Percentiles rank a stretch among this genome's conserved stretches.
Conservation (phyloP, 2,329 filamentous ascomycete species). For the Tolypocladium capitatum region DNA sequence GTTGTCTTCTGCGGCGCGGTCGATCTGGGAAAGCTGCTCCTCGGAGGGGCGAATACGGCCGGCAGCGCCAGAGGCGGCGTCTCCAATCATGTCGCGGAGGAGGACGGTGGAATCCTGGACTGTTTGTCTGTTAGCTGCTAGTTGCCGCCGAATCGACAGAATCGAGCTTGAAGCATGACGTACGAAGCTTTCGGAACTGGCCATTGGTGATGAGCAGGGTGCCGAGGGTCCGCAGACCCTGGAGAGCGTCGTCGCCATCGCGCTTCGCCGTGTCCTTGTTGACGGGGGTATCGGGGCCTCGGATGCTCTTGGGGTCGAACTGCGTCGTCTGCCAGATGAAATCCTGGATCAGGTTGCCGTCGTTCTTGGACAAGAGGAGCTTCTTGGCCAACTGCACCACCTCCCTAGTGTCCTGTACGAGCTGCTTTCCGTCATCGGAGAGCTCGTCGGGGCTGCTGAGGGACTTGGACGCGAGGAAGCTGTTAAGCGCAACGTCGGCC, state of each 20-base stretch:
- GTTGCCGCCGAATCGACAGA: no score
- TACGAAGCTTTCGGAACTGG: conserved; percentile 82
- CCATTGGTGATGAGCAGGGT: conserved; percentile 89
- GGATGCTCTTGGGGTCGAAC: conserved; percentile 50
- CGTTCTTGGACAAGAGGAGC: conserved; percentile 82
- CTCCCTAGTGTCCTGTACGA: conserved; percentile 64
- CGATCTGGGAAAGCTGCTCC: conserved; percentile 63
- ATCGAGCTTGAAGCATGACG: conserved; percentile 22
- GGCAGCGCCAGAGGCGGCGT: conserved; percentile 72
- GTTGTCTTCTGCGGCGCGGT: conserved; percentile 77
- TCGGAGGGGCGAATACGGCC: conserved; percentile 62
- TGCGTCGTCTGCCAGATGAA: conserved; percentile 91
- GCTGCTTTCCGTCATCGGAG: conserved; percentile 66
- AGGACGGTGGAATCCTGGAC: conserved; percentile 70
- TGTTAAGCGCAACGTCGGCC: conserved; percentile 90
- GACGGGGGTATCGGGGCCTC: conserved; percentile 51
- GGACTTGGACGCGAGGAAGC: conserved; percentile 59
- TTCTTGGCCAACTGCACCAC: conserved; percentile 77
- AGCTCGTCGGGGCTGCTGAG: conserved; percentile 61
- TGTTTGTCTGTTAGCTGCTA: conserved; percentile 13
- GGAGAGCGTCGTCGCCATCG: conserved; percentile 69
- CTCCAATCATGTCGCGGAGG: conserved; percentile 79
- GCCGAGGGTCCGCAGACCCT: conserved; percentile 78
- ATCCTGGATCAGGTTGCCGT: conserved; percentile 87
- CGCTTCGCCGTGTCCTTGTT: conserved; percentile 66